Evolutionary conservation across 2,329 filamentous ascomycete genomes (phyloP).

Genomic region (Eutypa lata): DNA sequence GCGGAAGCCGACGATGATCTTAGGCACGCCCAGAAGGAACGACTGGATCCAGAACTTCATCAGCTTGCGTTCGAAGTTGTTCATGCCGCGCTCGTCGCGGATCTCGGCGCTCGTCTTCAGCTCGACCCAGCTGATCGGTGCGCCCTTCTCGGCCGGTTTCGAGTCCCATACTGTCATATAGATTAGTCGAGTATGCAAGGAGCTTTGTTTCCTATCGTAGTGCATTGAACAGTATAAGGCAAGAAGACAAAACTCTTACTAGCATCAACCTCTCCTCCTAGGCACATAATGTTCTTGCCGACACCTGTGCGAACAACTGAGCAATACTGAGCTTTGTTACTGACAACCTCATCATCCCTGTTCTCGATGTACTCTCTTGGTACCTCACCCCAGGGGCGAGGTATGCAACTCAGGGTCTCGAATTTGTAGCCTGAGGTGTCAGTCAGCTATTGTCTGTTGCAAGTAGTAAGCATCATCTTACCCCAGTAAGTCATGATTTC

Average conservation of each 20-base stretch:
- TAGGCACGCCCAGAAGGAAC: slow-evolving; percentile 88
- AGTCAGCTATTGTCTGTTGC: slow-evolving; percentile 2
- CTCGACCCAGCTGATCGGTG: slow-evolving; percentile 88
- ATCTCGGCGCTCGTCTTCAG: slow-evolving; percentile 85
- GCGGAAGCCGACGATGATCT: slow-evolving; percentile 87
- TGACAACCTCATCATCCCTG: slow-evolving; percentile 69
- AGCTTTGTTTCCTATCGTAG: not conserved
- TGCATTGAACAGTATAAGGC: not conserved
- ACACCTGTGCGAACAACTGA: slow-evolving; percentile 88
- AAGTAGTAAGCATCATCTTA: slow-evolving; percentile 31
- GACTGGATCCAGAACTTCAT: slow-evolving; percentile 97
- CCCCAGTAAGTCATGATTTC: slow-evolving; percentile 94
- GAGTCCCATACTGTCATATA: slow-evolving; percentile 68
- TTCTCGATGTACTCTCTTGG: slow-evolving; percentile 74
- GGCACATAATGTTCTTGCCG: slow-evolving; percentile 68
- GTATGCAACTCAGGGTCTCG: slow-evolving; percentile 77
- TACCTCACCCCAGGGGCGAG: slow-evolving; percentile 69
- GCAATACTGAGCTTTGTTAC: slow-evolving; percentile 93
- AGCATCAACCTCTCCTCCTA: slow-evolving; percentile 93
- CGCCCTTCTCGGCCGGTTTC: slow-evolving; percentile 63
- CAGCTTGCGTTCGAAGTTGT: slow-evolving; percentile 83
- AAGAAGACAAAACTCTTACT: slow-evolving; percentile 45
- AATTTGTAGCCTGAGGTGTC: slow-evolving; percentile 83
- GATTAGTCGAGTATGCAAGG: slow-evolving; percentile 1
- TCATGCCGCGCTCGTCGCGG: slow-evolving; percentile 61